Evolutionary conservation across 139 green algal genomes (phyloP), one percentile per base, ranked within the genome.

Genomic region (Ostreobium quekettii): DNA sequence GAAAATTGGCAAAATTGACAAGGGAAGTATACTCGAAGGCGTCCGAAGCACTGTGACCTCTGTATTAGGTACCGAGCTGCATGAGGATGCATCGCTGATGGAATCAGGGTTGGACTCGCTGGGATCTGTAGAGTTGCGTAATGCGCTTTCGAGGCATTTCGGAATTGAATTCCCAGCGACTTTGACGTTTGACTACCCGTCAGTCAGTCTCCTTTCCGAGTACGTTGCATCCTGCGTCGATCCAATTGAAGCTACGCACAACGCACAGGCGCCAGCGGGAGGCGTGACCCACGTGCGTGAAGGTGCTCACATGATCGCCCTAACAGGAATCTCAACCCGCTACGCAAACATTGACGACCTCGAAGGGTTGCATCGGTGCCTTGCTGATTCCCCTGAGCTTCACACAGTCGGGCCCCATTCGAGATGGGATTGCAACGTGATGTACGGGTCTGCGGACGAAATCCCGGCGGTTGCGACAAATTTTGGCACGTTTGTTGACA

Each of bases 181-280:
- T 0, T 67, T 95, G 11, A 83, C 76, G 1, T 94, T 94, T 77
- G 87, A 95, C 76, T 89, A 95, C 71, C 88, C 88, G 28, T 77
- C 84, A 1, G 62, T 82, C 0, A 46, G 56, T 35, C 0, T 74
- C 66, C 26, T 87, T n/a, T 48, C 79, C 4, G 30, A n/a, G 19
- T 78, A 61, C 32, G 30, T 78, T 24, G 6, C 19, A 4, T 35
- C n/a, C 3, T 35, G 6, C 32, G n/a, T 33, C 24, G 33, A 24
- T n/a, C 32, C 5, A 32, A 19, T 62, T 35, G n/a, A 62, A 29
- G 53, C 29, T n/a, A n/a, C 19, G n/a, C 53, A 62, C 15, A 62
- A 8, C 3, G 26, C 47, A 28, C 38, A 36, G 15, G 31, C 31
- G 24, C 38, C 1, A 0, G 58, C 38, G 46, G 47, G 53, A 48